These are phyloP conservation scores for Eutrema heterophyllum DNA, from an alignment of 345 rosid species.

Conservation along the genomic window DNA sequence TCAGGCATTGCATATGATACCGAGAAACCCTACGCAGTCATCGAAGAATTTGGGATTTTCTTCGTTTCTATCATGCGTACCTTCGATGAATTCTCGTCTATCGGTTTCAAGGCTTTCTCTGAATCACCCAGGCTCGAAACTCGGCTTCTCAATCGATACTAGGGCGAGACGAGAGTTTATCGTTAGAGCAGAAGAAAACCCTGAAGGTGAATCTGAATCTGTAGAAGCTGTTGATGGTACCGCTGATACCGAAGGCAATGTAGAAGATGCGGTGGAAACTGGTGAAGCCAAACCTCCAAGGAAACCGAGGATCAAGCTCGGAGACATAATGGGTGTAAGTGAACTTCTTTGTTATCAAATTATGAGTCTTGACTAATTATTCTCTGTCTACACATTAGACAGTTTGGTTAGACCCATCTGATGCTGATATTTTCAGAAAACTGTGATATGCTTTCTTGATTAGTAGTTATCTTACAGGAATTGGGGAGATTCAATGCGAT, in stretches of 20 bases:
- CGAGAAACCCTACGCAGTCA: slow-evolving; percentile 39
- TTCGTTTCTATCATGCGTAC: slow-evolving; percentile 33
- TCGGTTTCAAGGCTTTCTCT: slow-evolving; percentile 35
- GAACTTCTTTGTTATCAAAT: background rate
- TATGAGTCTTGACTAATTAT: background rate
- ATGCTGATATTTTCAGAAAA: too few relatives aligned
- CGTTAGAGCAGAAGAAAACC: slow-evolving; percentile 55
- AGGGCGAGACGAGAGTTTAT: slow-evolving; percentile 37
- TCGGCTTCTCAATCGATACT: slow-evolving; percentile 25
- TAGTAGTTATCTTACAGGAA: background rate
- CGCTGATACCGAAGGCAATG: background rate
- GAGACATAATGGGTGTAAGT: slow-evolving; percentile 29
- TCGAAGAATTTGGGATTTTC: slow-evolving; percentile 46
- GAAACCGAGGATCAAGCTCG: slow-evolving; percentile 24
- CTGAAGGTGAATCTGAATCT: slow-evolving; percentile 26
- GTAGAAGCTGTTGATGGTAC: slow-evolving; percentile 26
- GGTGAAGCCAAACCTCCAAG: slow-evolving; percentile 37
- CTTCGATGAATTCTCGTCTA: slow-evolving; percentile 22
- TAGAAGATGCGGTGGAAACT: slow-evolving; percentile 4
- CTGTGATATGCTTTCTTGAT: background rate
- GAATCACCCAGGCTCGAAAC: slow-evolving; percentile 28
- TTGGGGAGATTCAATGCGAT: background rate
- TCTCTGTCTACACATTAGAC: too few relatives aligned
- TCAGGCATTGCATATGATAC: slow-evolving; percentile 51
- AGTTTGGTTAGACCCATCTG: too few relatives aligned